These are phyloP conservation scores for Abrus precatorius DNA, from an alignment of 306 rosid genomes.

Conservation along the genomic window DNA sequence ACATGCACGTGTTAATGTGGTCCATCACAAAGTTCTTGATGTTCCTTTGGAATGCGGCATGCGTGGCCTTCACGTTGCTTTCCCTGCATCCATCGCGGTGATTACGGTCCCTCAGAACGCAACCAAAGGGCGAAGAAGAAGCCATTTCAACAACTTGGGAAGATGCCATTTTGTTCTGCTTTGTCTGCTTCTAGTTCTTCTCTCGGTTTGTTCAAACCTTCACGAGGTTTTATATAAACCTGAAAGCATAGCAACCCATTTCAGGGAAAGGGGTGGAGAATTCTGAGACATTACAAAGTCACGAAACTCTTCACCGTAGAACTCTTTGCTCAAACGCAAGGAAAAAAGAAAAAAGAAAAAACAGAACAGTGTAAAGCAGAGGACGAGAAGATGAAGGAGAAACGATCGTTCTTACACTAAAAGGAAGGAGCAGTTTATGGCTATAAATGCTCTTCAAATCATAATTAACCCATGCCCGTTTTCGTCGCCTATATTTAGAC, in stretches of 20 bases:
- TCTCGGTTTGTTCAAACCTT: conserved; percentile 12
- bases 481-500: conserved; percentile 45
- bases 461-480: conserved; percentile 40
- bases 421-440: conserved; percentile 37
- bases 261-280: conserved; percentile 29
- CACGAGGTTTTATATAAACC: background rate
- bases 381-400: conserved; percentile 44
- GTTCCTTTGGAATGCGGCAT: conserved; percentile 59
- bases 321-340: conserved; percentile 1
- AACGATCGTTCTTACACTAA: conserved; percentile 28
- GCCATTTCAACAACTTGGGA: conserved; percentile 76
- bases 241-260: conserved; percentile 48
- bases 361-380: conserved; percentile 38
- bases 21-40: conserved; percentile 66
- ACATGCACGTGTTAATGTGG: conserved; percentile 61
- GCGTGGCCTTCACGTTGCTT: conserved; percentile 47
- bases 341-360: background rate
- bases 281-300: conserved; percentile 46
- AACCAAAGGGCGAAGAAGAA: conserved; percentile 71
- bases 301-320: conserved; percentile 1
- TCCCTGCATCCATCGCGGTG: conserved; percentile 65
- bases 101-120: conserved; percentile 71
- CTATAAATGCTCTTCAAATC: conserved; percentile 21
- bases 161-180: conserved; percentile 63
- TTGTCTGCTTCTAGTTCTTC: background rate